Percentiles rank a stretch among this genome's conserved stretches.
These are phyloP conservation scores for Penicillium sumatraense DNA, from an alignment of 2,329 filamentous ascomycete genomes.

Conservation along the genomic window DNA sequence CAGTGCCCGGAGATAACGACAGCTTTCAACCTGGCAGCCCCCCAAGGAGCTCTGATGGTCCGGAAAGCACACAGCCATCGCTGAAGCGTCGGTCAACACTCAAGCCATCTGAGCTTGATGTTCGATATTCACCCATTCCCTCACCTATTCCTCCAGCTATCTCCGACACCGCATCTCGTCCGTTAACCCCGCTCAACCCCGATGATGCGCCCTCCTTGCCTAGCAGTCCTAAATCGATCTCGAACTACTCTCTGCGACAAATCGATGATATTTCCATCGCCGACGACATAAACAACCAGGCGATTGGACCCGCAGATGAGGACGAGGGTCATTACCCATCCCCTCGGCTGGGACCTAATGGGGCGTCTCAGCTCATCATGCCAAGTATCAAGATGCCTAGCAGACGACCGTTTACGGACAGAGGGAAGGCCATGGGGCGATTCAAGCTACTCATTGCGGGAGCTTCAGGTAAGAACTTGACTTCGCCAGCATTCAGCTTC, in stretches of 20 bases:
- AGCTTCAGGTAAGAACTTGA: conserved; percentile 70
- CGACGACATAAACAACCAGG: conserved; percentile 62
- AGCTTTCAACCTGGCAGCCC: conserved; percentile 5
- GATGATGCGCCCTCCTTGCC: conserved; percentile 56
- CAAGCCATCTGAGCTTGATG: conserved; percentile 27
- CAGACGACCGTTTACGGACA: conserved; percentile 85
- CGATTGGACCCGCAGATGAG: conserved; percentile 59
- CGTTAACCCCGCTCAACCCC: conserved; percentile 56
- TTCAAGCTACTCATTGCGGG: conserved; percentile 90
- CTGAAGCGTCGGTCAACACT: conserved; percentile 39
- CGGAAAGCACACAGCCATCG: conserved; percentile 25
- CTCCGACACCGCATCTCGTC: conserved; percentile 40
- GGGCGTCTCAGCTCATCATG: conserved; percentile 85
- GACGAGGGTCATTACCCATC: conserved; percentile 49
- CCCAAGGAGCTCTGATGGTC: conserved; percentile 20
- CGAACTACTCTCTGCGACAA: conserved; percentile 61
- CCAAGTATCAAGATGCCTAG: conserved; percentile 91
- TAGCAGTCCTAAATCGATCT: conserved; percentile 64
- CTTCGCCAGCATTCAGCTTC: too few species aligned
- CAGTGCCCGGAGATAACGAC: not conserved
- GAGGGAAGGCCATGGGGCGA: conserved; percentile 80
- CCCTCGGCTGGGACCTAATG: conserved; percentile 37
- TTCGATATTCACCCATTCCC: conserved; percentile 22
- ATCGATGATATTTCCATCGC: conserved; percentile 61
- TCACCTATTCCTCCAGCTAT: conserved; percentile 29